Base-by-base conservation (phyloP, 768 basidiomycete genomes). In the Trametes sanguinea region DNA sequence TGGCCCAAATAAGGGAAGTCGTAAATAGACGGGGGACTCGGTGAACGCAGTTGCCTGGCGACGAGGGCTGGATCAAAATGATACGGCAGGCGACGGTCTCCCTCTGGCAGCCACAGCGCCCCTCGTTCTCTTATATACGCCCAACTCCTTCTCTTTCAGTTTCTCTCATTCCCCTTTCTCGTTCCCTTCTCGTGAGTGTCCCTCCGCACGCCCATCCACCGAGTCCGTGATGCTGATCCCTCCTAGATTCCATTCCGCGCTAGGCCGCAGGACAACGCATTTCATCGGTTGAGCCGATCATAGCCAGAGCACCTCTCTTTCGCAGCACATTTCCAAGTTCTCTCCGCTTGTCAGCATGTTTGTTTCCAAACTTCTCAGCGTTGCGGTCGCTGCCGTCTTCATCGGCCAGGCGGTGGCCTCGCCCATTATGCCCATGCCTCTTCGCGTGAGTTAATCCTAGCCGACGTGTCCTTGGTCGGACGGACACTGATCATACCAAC, bases 371-470 rank as follows among this genome's bases (percentile, higher is more conserved):
- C 69, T 80, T 53, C 64, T 78, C 57, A 63, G 81, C 60, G 68
- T 77, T 57, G 72, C 79, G 57, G 62, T 80, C 54, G 73, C 80
- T 58, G 64, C 78, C 64, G 71, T 82, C 68, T 78, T 79, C 64
- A 74, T 79, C 67, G 78, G 81, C 67, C 80, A 75, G 51, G 72
- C 78, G 46, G 74, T 76, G 40, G 74, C 73, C 16, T 73, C 51
- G 6, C 76, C 85, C 7, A 62, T 22, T 22, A 22, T 83, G 60
- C 79, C 81, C n/a, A 72, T 78, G 70, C 75, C 77, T 42, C 35
- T 74, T 10, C 68, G 62, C n/a, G 78, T 84, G 53, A 60, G 78
- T 37, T 6, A 11, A 68, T 42, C 60, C 6, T 0, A 17, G 1
- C 6, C 17, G 8, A 22, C 10, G 13, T 22, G 6, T 29, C 29